Evolutionary conservation across 345 rosid species (phyloP).

Genomic region (Dimocarpus longan): DNA sequence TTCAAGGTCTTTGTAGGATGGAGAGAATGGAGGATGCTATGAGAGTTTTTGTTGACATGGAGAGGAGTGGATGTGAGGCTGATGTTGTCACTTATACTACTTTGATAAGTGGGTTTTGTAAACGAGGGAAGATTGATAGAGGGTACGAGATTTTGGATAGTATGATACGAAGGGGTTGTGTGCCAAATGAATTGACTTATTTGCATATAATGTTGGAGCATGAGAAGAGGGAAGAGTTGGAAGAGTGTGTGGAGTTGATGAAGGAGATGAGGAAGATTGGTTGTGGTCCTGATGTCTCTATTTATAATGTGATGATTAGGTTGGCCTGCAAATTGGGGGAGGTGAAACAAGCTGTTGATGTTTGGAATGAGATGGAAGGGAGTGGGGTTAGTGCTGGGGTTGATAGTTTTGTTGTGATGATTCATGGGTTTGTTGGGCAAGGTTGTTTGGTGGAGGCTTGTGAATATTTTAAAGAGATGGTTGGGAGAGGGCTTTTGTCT

Average conservation of each 20-base stretch:
- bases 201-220: slow-evolving; percentile 76
- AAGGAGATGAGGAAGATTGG: slow-evolving; percentile 59
- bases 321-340: slow-evolving; percentile 80
- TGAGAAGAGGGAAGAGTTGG: slow-evolving; percentile 74
- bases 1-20: slow-evolving; percentile 67
- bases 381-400: slow-evolving; percentile 69
- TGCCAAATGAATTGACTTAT: slow-evolving; percentile 63
- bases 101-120: slow-evolving; percentile 83
- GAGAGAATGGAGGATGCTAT: slow-evolving; percentile 83
- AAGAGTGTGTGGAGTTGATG: slow-evolving; percentile 66
- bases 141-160: slow-evolving; percentile 60
- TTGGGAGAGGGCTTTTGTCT: slow-evolving; percentile 62
- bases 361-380: slow-evolving; percentile 82
- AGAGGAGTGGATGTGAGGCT: slow-evolving; percentile 66
- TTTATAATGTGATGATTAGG: slow-evolving; percentile 70
- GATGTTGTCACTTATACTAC: slow-evolving; percentile 74
- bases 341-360: slow-evolving; percentile 51
- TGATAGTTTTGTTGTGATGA: slow-evolving; percentile 70
- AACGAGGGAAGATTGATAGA: slow-evolving; percentile 60
- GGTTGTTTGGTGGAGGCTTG: slow-evolving; percentile 68
- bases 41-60: slow-evolving; percentile 74
- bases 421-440: slow-evolving; percentile 68
- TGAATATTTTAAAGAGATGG: slow-evolving; percentile 81
- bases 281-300: slow-evolving; percentile 56
- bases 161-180: slow-evolving; percentile 58